Percentiles rank a stretch among this genome's conserved stretches.
These are phyloP conservation scores for Hanseniaspora uvarum DNA, from an alignment of 1,139 yeast genomes.

Conservation along the genomic window DNA sequence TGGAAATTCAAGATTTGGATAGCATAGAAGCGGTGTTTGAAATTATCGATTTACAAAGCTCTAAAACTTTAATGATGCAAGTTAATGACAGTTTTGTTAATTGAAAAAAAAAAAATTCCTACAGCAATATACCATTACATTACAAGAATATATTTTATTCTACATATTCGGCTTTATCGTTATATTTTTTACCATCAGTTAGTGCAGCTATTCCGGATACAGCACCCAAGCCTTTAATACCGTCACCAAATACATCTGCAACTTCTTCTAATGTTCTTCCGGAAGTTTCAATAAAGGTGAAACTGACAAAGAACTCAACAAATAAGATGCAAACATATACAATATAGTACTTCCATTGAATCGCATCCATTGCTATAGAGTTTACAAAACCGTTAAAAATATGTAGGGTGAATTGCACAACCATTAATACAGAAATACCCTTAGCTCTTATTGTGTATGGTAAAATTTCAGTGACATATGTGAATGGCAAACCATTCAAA, in stretches of 20 bases:
- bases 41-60: too few relatives aligned
- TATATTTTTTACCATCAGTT: not conserved
- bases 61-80: not conserved
- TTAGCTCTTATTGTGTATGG: slow-evolving; percentile 35
- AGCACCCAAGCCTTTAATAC: slow-evolving; percentile 22
- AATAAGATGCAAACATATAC: slow-evolving; percentile 38
- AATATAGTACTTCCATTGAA: slow-evolving; percentile 52
- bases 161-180: not conserved
- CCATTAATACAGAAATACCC: slow-evolving; percentile 29
- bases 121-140: not conserved
- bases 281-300: slow-evolving; percentile 43
- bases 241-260: slow-evolving; percentile 39
- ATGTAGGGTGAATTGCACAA: slow-evolving; percentile 29
- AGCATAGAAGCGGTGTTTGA: too few relatives aligned
- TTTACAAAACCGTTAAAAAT: slow-evolving; percentile 43
- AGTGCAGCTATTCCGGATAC: slow-evolving; percentile 17
- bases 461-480: slow-evolving; percentile 34
- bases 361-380: slow-evolving; percentile 50
- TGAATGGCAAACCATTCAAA: slow-evolving; percentile 29
- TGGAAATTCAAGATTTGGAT: too few relatives aligned
- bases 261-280: slow-evolving; percentile 48
- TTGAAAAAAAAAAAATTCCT: not conserved
- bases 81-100: too few relatives aligned
- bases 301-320: slow-evolving; percentile 35
- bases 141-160: not conserved